Conservation (phyloP, 768 basidiomycete species). For the Termitomyces sp. region DNA sequence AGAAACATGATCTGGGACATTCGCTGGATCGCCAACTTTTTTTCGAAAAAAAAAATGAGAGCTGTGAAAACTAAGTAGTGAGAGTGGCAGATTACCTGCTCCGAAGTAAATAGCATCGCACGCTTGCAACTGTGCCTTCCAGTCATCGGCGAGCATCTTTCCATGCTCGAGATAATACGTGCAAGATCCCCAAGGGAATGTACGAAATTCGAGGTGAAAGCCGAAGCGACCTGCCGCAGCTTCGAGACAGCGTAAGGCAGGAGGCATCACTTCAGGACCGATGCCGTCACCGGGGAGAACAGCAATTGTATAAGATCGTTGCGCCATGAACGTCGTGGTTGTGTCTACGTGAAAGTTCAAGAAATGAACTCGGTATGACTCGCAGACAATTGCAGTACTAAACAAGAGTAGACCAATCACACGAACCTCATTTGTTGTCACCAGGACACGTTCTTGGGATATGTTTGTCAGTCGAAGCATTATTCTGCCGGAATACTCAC, state of each 20-base stretch:
- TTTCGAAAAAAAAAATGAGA: conserved; percentile 8
- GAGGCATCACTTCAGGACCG: conserved; percentile 51
- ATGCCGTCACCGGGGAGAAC: conserved; percentile 55
- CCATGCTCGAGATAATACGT: conserved; percentile 47
- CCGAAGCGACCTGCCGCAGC: conserved; percentile 42
- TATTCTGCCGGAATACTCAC: neutral
- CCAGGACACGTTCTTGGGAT: neutral
- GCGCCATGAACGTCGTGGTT: conserved; percentile 11
- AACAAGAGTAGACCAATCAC: neutral
- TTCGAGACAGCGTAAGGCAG: conserved; percentile 45
- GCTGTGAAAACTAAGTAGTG: neutral
- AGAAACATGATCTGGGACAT: conserved; percentile 56
- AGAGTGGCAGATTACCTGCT: conserved; percentile 28
- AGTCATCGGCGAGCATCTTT: conserved; percentile 44
- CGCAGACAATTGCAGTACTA: neutral
- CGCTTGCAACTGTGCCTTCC: conserved; percentile 36
- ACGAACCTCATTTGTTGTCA: neutral
- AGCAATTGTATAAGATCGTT: conserved; percentile 39
- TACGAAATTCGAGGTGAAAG: conserved; percentile 43
- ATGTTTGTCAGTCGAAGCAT: neutral
- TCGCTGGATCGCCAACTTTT: conserved; percentile 45
- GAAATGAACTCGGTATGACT: neutral
- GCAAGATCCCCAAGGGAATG: conserved; percentile 48
- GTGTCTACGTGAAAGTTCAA: neutral
- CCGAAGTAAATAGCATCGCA: conserved; percentile 52